A percentile compares a stretch with the other conserved stretches of the same genome.
Evolutionary conservation across 345 rosid species (phyloP).

Genomic region (Pistacia vera): DNA sequence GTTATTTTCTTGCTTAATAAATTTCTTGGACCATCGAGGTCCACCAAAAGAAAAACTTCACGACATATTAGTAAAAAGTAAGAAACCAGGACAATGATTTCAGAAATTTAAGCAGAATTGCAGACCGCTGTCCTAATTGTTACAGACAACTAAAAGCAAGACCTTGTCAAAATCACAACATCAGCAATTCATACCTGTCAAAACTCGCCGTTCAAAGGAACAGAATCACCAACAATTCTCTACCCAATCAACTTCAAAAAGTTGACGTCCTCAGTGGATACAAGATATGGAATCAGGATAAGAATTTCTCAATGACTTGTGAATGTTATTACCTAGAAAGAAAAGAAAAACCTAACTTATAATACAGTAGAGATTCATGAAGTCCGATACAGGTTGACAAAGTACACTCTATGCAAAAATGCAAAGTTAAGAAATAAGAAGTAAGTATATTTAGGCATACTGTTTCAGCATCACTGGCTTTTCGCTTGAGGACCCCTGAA

Average conservation of each 20-base stretch:
- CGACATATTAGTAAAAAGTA: background rate
- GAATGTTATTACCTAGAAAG: constrained; percentile 64
- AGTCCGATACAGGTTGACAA: background rate
- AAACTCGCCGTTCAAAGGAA: constrained; percentile 57
- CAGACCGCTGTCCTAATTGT: background rate
- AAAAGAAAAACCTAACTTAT: constrained; percentile 14
- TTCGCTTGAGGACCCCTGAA: constrained; percentile 83
- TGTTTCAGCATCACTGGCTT: constrained; percentile 76
- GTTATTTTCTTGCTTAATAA: no score
- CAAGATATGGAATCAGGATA: constrained; percentile 62
- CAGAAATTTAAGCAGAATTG: background rate
- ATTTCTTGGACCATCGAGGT: no score
- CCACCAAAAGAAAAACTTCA: background rate
- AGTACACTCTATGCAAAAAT: background rate
- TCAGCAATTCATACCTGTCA: constrained; percentile 50
- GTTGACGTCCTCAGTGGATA: constrained; percentile 36
- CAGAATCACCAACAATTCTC: constrained; percentile 48
- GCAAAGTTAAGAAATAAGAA: constrained; percentile 1
- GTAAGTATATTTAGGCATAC: constrained; percentile 38
- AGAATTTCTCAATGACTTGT: constrained; percentile 54
- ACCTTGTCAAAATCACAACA: background rate
- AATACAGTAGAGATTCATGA: background rate
- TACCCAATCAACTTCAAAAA: constrained; percentile 47
- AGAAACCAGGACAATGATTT: background rate
- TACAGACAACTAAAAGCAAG: background rate